Base-by-base conservation (phyloP, 768 basidiomycete genomes). In the Podaxis sp. region DNA sequence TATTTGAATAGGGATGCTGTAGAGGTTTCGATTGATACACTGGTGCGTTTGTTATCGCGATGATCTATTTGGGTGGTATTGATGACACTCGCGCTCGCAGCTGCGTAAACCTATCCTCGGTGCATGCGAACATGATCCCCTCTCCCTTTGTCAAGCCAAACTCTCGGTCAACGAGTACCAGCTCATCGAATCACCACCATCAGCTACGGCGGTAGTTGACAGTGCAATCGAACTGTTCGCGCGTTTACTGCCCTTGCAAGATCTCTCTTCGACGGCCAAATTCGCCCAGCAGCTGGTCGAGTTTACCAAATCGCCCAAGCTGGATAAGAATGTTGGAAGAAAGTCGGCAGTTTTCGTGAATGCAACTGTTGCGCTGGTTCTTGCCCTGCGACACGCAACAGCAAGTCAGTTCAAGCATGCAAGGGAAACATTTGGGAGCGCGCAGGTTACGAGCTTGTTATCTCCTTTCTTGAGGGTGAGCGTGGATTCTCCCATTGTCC, bases 181-280 rank as follows among this genome's bases (percentile, higher is more conserved):
- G 12, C 69, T 80, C 47, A 74, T 83, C 2, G 88, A 89, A 67
- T 84, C 91, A 7, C 86, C 91, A 7, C 88, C 95, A 2, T 79
- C 95, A 2, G 80, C 85, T 0, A 94, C 93, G 0, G 85, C 90
- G 4, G 90, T 94, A 9, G 90, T 97, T 27, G 92, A 98, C 71
- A 86, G 90, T 5, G 91, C 94, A 0, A 88, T 98, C n/a, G 86
- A 90, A 47, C 80, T 98, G 2, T 98, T 98, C 68, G 80, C 92
- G 0, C 81, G 84, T 38, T 75, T 97, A 40, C 82, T 97, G 27
- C 88, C 92, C 0, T 73, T 88, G 24, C 96, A 97, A 72, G 92
- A 92, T 66, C 73, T 86, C 2, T 61, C 79, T 2, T 80, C 85
- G 0, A 84, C 83, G 9, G 76, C 79, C 1, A 84, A 84, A 24